Conservation (phyloP, 495 filamentous ascomycete species). For the Penicillium nucicola region DNA sequence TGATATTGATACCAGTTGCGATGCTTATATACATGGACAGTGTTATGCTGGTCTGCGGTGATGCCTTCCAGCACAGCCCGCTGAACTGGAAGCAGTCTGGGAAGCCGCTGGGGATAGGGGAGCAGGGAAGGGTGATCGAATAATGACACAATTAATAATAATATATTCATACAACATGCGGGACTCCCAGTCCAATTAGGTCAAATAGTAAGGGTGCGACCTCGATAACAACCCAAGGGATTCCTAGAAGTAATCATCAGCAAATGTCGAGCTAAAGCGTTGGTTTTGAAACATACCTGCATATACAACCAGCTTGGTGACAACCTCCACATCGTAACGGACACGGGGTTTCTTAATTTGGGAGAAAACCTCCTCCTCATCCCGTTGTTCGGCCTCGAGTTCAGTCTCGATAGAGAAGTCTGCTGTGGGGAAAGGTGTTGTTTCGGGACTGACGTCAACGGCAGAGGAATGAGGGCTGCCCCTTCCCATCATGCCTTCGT, state of each 20-base stretch:
- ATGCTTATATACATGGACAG: conserved; percentile 23
- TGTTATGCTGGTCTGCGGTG: conserved; percentile 6
- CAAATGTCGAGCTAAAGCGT: neutral
- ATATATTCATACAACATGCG: conserved; percentile 3
- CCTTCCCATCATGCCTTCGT: conserved; percentile 68
- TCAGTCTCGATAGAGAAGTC: conserved; percentile 1
- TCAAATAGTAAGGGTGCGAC: conserved; percentile 29
- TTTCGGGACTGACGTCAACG: conserved; percentile 17
- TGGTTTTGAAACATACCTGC: conserved; percentile 57
- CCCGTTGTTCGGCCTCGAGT: conserved; percentile 37
- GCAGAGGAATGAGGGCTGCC: conserved; percentile 36
- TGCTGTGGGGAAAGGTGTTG: conserved; percentile 31
- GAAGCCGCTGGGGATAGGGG: neutral
- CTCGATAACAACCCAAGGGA: conserved; percentile 33
- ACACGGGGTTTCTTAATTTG: conserved; percentile 83
- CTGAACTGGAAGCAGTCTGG: conserved; percentile 12
- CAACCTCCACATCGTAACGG: conserved; percentile 93
- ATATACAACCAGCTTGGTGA: conserved; percentile 96
- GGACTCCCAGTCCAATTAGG: conserved; percentile 30
- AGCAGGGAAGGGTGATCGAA: neutral
- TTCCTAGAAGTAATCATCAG: conserved; percentile 20
- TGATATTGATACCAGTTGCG: conserved; percentile 15
- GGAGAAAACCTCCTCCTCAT: conserved; percentile 81
- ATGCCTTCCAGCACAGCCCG: conserved; percentile 15
- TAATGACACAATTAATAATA: neutral